These are phyloP conservation scores for Monosporascus sp. DNA, from an alignment of 2,329 filamentous ascomycete genomes.

Conservation along the genomic window DNA sequence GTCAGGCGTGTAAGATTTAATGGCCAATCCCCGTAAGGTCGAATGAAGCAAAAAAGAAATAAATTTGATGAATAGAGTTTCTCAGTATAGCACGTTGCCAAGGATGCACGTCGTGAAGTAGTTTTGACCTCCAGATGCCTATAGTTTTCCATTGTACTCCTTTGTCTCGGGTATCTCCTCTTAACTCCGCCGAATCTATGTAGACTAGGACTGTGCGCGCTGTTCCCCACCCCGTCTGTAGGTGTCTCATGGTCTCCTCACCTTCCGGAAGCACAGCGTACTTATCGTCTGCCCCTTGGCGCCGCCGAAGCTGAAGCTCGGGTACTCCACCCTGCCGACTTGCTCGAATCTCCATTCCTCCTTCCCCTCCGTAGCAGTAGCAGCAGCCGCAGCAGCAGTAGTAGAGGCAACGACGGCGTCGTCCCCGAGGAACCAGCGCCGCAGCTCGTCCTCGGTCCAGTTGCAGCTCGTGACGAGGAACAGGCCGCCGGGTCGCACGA, in stretches of 20 bases:
- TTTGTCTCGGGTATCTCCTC: not conserved
- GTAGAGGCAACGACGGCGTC: not conserved
- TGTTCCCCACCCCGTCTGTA: not conserved
- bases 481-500: conserved; percentile 67
- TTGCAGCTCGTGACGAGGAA: conserved; percentile 94
- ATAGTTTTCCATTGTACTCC: not conserved
- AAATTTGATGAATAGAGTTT: not conserved
- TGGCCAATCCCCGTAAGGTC: not conserved
- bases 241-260: conserved; percentile 16
- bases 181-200: not conserved
- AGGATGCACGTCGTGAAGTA: not conserved
- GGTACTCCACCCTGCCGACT: conserved; percentile 70
- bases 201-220: not conserved
- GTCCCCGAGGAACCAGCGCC: conserved; percentile 63
- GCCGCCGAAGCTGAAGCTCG: conserved; percentile 83
- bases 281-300: conserved; percentile 84
- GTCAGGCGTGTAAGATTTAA: not conserved
- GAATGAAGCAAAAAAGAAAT: not conserved
- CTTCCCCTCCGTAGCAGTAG: not conserved
- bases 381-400: too few relatives aligned
- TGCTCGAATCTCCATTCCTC: conserved; percentile 47
- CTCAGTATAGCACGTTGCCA: not conserved
- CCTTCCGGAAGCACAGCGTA: conserved; percentile 71
- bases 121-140: not conserved
- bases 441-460: conserved; percentile 89